Percentiles rank a stretch among this genome's conserved stretches.
These are phyloP conservation scores for Aspergillus flavus DNA, from an alignment of 2,329 filamentous ascomycete species.

Conservation along the genomic window DNA sequence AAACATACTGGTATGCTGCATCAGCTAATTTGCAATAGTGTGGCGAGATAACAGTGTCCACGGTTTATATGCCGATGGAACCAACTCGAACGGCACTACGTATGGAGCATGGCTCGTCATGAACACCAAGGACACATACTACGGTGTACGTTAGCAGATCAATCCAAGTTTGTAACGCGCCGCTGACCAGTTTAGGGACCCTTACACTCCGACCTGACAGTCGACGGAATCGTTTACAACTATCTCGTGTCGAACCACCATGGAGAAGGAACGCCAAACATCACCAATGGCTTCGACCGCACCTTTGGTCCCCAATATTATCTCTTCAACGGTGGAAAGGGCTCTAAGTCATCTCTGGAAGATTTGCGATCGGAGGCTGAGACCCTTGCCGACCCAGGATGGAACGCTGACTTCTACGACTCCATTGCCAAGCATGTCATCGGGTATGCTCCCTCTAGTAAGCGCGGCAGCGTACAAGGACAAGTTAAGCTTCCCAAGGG, in stretches of 20 bases:
- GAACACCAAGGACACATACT: slow-evolving; percentile 55
- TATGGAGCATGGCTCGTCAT: slow-evolving; percentile 67
- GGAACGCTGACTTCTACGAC: slow-evolving; percentile 66
- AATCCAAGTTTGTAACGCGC: not conserved
- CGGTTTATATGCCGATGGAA: slow-evolving; percentile 57
- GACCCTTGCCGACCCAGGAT: slow-evolving; percentile 53
- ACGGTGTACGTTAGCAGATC: slow-evolving; percentile 21
- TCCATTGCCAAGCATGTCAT: slow-evolving; percentile 62
- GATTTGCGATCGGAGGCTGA: slow-evolving; percentile 58
- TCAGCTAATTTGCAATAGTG: slow-evolving; percentile 7
- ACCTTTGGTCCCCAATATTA: slow-evolving; percentile 68
- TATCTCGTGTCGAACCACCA: slow-evolving; percentile 67
- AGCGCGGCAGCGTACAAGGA: slow-evolving; percentile 55
- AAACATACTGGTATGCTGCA: not conserved
- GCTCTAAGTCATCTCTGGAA: slow-evolving; percentile 48
- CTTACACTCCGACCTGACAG: slow-evolving; percentile 63
- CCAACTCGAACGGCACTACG: slow-evolving; percentile 51
- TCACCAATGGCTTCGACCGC: slow-evolving; percentile 65
- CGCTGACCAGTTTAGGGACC: slow-evolving; percentile 47
- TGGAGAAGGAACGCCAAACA: slow-evolving; percentile 64
- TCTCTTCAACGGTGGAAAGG: slow-evolving; percentile 62
- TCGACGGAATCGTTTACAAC: slow-evolving; percentile 68
- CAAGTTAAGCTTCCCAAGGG: slow-evolving; percentile 55
- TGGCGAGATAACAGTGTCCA: slow-evolving; percentile 63
- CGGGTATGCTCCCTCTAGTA: slow-evolving; percentile 58